Base-by-base conservation (phyloP, 805 yeast species). In the Allodekkera sacchari region DNA sequence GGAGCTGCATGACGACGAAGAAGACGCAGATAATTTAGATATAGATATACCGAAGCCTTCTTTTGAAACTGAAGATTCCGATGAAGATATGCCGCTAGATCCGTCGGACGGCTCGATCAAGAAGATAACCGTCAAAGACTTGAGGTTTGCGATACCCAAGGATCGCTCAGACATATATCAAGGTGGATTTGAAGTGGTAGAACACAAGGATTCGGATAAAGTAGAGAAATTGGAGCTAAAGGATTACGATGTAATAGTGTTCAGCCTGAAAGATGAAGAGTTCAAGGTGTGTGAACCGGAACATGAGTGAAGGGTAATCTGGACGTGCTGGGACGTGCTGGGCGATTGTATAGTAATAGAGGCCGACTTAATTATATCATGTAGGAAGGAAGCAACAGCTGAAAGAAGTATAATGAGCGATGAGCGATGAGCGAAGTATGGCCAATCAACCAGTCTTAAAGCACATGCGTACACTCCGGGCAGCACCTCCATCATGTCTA, bases 171-270 rank as follows among this genome's bases (percentile, higher is more conserved):
- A 45, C 25, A 43, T 45, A 12, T 41, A 44, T 27, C 34, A 31
- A 22, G 38, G 42, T 7, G 32, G 39, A 5, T 34, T 35, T 12
- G 38, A 34, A 11, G 30, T 22, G 10, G 12, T 52, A 52, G 24
- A 59, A 8, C 35, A 36, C 7, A 52, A 50, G 20, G 42, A 38
- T 13, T 58, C 58, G 17, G 41, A 39, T 7, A 50, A 43, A 13
- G 32, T 68, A 18, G 43, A 45, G n/a, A 43, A 41, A 5, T 31
- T 64, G 4, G 39, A 43, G 8, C 49, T 68, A 34, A 48, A 40
- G 13, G 76, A 71, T 41, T 59, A 60, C 39, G 61, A 59, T 24
- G 46, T 60, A 4, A 22, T 71, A 8, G 64, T 66, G 6, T 71
- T 71, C 46, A 59, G 59, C 10, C 43, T 52, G 22, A 37, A 33